Percentiles rank a stretch among this genome's conserved stretches.
phyloP scores from a whole-genome alignment of 129 eudicot genomes.

The Tagetes erecta region DNA sequence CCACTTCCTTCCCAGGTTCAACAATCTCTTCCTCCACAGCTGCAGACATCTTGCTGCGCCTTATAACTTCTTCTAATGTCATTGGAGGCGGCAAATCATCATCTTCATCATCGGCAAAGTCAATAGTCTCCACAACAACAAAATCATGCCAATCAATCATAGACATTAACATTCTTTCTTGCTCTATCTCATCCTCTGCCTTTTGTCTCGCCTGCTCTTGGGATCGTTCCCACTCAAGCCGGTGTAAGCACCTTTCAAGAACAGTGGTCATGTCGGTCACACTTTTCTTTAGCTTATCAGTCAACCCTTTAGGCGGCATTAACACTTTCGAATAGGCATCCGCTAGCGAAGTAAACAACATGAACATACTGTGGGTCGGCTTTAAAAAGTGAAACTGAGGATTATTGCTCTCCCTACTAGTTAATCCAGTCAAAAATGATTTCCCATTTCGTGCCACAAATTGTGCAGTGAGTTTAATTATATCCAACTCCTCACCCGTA shows the following conservation, averaged over 20 bases:
- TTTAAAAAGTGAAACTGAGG: slow-evolving; percentile 86
- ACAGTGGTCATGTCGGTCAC: slow-evolving; percentile 76
- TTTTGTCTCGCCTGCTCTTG: slow-evolving; percentile 95
- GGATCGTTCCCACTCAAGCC: slow-evolving; percentile 87
- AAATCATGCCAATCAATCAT: slow-evolving; percentile 98
- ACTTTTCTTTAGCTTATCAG: slow-evolving; percentile 67
- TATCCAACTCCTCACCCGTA: slow-evolving; percentile 85
- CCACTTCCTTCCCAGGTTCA: slow-evolving; percentile 84
- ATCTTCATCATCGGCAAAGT: slow-evolving; percentile 90
- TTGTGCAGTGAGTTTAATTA: slow-evolving; percentile 80
- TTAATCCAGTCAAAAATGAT: slow-evolving; percentile 73
- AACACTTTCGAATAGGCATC: slow-evolving; percentile 88
- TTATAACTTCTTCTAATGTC: slow-evolving; percentile 88
- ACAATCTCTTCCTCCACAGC: slow-evolving; percentile 57
- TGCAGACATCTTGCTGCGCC: slow-evolving; percentile 74
- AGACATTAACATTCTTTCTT: slow-evolving; percentile 79
- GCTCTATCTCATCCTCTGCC: slow-evolving; percentile 87
- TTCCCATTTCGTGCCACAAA: slow-evolving; percentile 91
- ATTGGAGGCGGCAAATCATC: slow-evolving; percentile 85
- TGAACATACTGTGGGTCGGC: slow-evolving; percentile 94
- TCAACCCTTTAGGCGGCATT: slow-evolving; percentile 86
- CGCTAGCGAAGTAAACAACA: slow-evolving; percentile 87
- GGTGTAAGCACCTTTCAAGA: slow-evolving; percentile 78
- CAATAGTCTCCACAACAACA: slow-evolving; percentile 80
- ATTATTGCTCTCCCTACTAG: slow-evolving; percentile 78